Percentiles rank a stretch among this genome's conserved stretches.
These are phyloP conservation scores for Dentipellis sp. DNA, from an alignment of 768 basidiomycete genomes.

Conservation along the genomic window DNA sequence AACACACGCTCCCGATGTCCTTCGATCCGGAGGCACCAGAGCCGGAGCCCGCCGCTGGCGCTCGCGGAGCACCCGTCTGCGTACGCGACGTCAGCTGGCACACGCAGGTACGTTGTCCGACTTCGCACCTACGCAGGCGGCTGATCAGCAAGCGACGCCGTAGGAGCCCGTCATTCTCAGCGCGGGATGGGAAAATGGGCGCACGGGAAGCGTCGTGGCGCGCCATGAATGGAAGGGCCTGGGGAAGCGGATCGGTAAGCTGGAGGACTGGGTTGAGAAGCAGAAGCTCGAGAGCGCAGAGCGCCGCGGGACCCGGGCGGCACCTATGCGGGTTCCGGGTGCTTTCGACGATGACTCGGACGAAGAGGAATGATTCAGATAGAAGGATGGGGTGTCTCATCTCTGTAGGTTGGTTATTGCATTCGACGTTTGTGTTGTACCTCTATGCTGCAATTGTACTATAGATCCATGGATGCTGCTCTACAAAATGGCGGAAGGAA, in stretches of 20 bases:
- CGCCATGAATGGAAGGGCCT: slow-evolving; percentile 96
- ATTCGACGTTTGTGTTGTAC: background rate
- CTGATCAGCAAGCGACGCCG: background rate
- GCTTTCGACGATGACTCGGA: background rate
- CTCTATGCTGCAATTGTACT: background rate
- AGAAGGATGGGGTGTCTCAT: too few relatives aligned
- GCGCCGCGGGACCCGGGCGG: background rate
- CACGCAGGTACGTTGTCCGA: slow-evolving; percentile 42
- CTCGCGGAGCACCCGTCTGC: slow-evolving; percentile 32
- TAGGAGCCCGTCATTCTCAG: slow-evolving; percentile 89
- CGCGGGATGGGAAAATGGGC: slow-evolving; percentile 72
- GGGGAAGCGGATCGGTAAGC: slow-evolving; percentile 49
- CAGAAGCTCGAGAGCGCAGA: slow-evolving; percentile 26
- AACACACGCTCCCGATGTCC: slow-evolving; percentile 58
- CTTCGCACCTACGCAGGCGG: background rate
- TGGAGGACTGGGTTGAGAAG: slow-evolving; percentile 76
- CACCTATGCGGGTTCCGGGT: background rate
- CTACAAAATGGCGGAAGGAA: too few relatives aligned
- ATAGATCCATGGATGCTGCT: too few relatives aligned
- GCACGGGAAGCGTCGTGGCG: slow-evolving; percentile 70
- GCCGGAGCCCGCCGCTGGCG: slow-evolving; percentile 21
- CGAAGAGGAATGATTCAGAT: background rate
- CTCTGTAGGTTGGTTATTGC: background rate
- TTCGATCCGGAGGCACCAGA: slow-evolving; percentile 66
- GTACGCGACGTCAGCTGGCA: slow-evolving; percentile 98